phyloP scores from a whole-genome alignment of 1,284 basidiomycete genomes.

The Moniliophthora roreri region DNA sequence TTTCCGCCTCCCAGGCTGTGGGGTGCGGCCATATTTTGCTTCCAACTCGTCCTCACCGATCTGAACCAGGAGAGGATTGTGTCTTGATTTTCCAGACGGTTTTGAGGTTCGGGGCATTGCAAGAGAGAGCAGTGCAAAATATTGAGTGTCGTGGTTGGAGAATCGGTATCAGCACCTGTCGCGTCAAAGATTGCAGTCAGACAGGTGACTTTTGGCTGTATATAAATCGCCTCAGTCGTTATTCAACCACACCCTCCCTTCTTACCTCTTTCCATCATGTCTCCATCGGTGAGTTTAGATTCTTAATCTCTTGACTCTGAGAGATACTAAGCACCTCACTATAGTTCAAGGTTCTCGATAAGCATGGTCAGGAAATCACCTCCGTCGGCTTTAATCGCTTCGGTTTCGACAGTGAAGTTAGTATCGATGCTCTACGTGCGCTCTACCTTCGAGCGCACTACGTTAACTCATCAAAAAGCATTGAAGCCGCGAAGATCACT shows the following conservation, averaged over 20 bases:
- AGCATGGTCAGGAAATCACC: slow-evolving; percentile 72
- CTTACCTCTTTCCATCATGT: slow-evolving; percentile 13
- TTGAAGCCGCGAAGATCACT: slow-evolving; percentile 35
- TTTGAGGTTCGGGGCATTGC: slow-evolving; percentile 66
- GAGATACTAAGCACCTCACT: slow-evolving; percentile 13
- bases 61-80: slow-evolving; percentile 85
- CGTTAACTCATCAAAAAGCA: slow-evolving; percentile 46
- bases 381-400: slow-evolving; percentile 82
- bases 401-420: slow-evolving; percentile 85
- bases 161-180: background rate
- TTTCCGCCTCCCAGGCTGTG: slow-evolving; percentile 71
- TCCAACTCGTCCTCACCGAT: slow-evolving; percentile 74
- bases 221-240: background rate
- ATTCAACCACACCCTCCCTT: background rate
- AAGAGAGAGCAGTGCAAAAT: slow-evolving; percentile 15
- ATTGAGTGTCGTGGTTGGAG: background rate
- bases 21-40: slow-evolving; percentile 77
- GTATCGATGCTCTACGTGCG: slow-evolving; percentile 75
- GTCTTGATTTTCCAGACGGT: slow-evolving; percentile 57
- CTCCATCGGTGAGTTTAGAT: slow-evolving; percentile 12
- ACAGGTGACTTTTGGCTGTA: slow-evolving; percentile 1
- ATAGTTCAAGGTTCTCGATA: slow-evolving; percentile 67
- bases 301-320: slow-evolving; percentile 8
- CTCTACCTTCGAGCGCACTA: slow-evolving; percentile 87
- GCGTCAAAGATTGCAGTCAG: background rate